Evolutionary conservation across 257 asterid genomes (phyloP).

Genomic region (Nicotiana benthamiana): DNA sequence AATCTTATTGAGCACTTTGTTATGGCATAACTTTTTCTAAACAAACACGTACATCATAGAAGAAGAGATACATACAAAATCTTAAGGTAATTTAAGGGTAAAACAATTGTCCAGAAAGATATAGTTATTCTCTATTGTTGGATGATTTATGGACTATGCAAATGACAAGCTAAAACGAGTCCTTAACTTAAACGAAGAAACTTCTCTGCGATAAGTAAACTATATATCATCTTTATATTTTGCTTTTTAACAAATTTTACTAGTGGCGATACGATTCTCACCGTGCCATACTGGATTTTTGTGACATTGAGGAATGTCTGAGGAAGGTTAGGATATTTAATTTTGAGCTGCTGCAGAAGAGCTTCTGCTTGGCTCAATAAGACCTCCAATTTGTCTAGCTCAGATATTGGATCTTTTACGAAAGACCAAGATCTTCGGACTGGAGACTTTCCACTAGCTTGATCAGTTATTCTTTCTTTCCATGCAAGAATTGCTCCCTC

Average conservation of each 20-base stretch:
- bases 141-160: background rate
- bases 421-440: conserved; percentile 78
- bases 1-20: background rate
- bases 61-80: background rate
- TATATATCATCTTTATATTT: background rate
- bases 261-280: conserved; percentile 10
- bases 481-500: conserved; percentile 63
- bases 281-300: conserved; percentile 79
- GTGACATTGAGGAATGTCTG: conserved; percentile 69
- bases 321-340: conserved; percentile 66
- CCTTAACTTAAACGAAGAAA: background rate
- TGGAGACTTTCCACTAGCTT: conserved; percentile 48
- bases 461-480: conserved; percentile 53
- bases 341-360: conserved; percentile 53
- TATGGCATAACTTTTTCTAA: background rate
- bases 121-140: background rate
- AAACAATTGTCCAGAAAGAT: background rate
- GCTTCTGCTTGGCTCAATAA: conserved; percentile 41
- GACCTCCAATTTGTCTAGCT: conserved; percentile 44
- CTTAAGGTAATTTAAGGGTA: background rate
- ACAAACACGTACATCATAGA: background rate
- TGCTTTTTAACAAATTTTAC: background rate
- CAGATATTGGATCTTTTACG: conserved; percentile 50
- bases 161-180: background rate
- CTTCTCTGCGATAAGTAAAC: background rate